phyloP scores from a whole-genome alignment of 768 basidiomycete genomes.

The Astraeus odoratus region DNA sequence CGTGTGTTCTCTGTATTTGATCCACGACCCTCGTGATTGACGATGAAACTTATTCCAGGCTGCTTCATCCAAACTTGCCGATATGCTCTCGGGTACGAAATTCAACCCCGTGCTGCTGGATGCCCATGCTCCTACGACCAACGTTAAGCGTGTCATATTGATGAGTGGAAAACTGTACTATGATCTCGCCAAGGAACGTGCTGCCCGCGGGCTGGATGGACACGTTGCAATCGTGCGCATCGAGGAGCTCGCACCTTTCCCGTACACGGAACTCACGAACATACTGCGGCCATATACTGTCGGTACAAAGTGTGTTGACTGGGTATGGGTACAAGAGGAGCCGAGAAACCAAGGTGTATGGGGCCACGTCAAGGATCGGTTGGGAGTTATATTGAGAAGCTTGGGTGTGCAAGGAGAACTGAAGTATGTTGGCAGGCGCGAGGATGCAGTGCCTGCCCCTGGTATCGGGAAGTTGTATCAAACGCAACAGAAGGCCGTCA shows the following conservation, averaged over 20 bases:
- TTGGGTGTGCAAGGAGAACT: slow-evolving; percentile 31
- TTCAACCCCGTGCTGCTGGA: slow-evolving; percentile 71
- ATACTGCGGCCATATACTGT: slow-evolving; percentile 40
- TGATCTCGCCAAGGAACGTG: slow-evolving; percentile 69
- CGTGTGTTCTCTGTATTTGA: slow-evolving; percentile 36
- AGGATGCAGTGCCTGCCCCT: slow-evolving; percentile 71
- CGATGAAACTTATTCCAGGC: slow-evolving; percentile 37
- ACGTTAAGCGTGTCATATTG: slow-evolving; percentile 60
- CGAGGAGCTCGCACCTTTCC: slow-evolving; percentile 88
- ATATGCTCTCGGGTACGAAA: slow-evolving; percentile 48
- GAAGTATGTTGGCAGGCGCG: slow-evolving; percentile 57
- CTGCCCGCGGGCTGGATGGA: slow-evolving; percentile 37
- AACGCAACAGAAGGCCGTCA: slow-evolving; percentile 53
- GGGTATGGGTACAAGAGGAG: slow-evolving; percentile 79
- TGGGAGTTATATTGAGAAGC: slow-evolving; percentile 43
- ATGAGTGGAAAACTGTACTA: slow-evolving; percentile 86
- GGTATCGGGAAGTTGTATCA: slow-evolving; percentile 67
- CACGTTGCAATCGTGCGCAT: slow-evolving; percentile 66
- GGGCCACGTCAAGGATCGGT: slow-evolving; percentile 53
- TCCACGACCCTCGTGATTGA: neutral
- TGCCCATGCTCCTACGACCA: slow-evolving; percentile 21
- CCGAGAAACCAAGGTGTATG: slow-evolving; percentile 84
- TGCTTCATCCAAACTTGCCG: slow-evolving; percentile 60
- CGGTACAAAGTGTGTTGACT: slow-evolving; percentile 29
- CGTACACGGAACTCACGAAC: slow-evolving; percentile 48